Base-by-base conservation (phyloP, 164 flowering plant species). In the Stephania cephalantha region DNA sequence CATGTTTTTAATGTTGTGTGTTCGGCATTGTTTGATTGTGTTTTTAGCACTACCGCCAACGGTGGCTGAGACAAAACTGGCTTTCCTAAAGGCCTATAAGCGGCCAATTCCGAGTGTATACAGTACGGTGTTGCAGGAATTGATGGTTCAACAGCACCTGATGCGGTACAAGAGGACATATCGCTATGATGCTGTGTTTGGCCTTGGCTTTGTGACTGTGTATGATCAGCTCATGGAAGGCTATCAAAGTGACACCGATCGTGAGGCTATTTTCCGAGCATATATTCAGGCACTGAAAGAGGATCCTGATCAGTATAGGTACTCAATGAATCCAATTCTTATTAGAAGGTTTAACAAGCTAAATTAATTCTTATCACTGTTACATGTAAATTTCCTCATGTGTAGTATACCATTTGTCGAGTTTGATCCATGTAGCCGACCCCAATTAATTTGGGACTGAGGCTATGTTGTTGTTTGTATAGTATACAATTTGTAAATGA, bases 201-300 rank as follows among this genome's bases (percentile, higher is more conserved):
- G 97, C 70, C 97, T 95, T 63, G 99, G 99, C 29, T 93, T 95
- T 83, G 98, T 95, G 48, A 93, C 99, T 50, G 91, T 95, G 8
- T 95, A 85, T 77, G 97, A 95, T 85, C 90, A 87, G 74, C 95
- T 95, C 75, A 91, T 95, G 98, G 98, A 93, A 55, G 99, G 99
- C 2, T 95, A 91, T 78, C 95, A 94, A 1, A 87, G 89, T 77
- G 89, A 90, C 70, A 96, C 87, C 77, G 99, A 95, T 73, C 87
- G 90, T 50, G 91, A 90, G 5, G 86, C 88, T 20, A 93, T 95
- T 74, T 95, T 95, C 78, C 83, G 84, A 76, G 91, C 98, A 1
- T 95, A 95, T 77, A 85, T 95, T 5, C 83, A 82, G 70, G 98
- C 99, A 66, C 72, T 95, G 73, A 82, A 87, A 13, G 99, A 95